Conservation (phyloP, 306 rosid genomes). For the Oxytropis ochrocephala region DNA sequence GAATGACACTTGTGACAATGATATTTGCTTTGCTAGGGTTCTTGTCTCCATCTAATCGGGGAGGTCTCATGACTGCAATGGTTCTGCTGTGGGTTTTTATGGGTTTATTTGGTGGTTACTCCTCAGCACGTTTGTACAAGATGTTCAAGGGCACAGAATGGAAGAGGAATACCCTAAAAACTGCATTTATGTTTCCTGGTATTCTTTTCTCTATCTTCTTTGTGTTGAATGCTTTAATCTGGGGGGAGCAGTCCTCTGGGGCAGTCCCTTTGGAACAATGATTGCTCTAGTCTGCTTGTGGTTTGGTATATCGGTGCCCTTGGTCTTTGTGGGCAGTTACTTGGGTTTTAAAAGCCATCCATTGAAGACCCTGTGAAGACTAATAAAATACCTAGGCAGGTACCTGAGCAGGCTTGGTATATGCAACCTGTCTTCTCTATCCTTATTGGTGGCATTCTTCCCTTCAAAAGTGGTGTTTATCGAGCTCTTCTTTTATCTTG, state of each 20-base stretch:
- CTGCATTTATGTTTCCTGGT: constrained; percentile 98
- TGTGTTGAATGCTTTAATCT: constrained; percentile 85
- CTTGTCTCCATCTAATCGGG: constrained; percentile 97
- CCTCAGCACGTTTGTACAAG: constrained; percentile 95
- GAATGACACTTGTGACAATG: constrained; percentile 97
- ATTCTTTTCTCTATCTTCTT: constrained; percentile 83
- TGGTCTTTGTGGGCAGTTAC: constrained; percentile 96
- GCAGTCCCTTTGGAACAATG: constrained; percentile 99
- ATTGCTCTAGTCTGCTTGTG: constrained; percentile 89
- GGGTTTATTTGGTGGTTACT: constrained; percentile 97
- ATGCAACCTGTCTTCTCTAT: constrained; percentile 91
- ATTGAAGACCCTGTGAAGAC: constrained; percentile 98
- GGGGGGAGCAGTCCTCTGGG: constrained; percentile 98
- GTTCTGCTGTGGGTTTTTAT: constrained; percentile 98
- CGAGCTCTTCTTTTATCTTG: constrained; percentile 95
- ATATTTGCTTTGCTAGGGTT: constrained; percentile 96
- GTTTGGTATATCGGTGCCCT: constrained; percentile 97
- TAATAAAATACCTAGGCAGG: constrained; percentile 93
- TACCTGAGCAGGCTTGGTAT: constrained; percentile 99
- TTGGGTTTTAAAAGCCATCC: constrained; percentile 89
- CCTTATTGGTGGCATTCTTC: constrained; percentile 97
- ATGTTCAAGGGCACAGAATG: constrained; percentile 99
- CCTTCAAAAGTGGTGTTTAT: constrained; percentile 93
- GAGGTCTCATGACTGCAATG: constrained; percentile 99
- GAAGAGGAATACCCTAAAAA: constrained; percentile 94